Percentiles rank a stretch among this genome's conserved stretches.
These are phyloP conservation scores for Oenanthe javanica DNA, from an alignment of 140 eudicot species.

Conservation along the genomic window DNA sequence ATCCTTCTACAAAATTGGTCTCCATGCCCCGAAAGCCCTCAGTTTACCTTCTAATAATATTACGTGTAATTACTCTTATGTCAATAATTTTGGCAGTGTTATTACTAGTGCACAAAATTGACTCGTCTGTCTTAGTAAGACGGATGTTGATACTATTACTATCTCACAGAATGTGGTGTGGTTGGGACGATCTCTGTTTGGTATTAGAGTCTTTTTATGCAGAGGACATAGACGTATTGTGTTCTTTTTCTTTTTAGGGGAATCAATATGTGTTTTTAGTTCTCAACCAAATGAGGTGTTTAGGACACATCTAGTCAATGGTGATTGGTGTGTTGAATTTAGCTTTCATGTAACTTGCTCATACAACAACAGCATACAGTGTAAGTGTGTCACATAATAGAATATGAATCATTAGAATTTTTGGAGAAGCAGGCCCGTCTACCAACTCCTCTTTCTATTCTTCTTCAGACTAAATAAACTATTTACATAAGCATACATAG, in stretches of 20 bases:
- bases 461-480: no score
- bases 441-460: no score
- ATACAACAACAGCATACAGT: neutral
- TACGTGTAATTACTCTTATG: neutral
- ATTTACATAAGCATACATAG: no score
- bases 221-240: neutral
- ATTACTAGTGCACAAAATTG: neutral
- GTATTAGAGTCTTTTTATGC: neutral
- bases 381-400: neutral
- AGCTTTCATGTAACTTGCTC: neutral
- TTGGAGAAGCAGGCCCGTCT: no score
- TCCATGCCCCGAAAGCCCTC: neutral
- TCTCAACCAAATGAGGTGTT: neutral
- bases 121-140: neutral
- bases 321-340: neutral
- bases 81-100: neutral
- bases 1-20: neutral
- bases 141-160: neutral
- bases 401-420: neutral
- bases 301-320: neutral
- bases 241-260: neutral
- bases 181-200: neutral
- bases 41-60: neutral
- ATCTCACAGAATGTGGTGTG: neutral
- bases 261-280: neutral